phyloP scores from a whole-genome alignment of 2,329 filamentous ascomycete species.

The Thermoascus crustaceus region DNA sequence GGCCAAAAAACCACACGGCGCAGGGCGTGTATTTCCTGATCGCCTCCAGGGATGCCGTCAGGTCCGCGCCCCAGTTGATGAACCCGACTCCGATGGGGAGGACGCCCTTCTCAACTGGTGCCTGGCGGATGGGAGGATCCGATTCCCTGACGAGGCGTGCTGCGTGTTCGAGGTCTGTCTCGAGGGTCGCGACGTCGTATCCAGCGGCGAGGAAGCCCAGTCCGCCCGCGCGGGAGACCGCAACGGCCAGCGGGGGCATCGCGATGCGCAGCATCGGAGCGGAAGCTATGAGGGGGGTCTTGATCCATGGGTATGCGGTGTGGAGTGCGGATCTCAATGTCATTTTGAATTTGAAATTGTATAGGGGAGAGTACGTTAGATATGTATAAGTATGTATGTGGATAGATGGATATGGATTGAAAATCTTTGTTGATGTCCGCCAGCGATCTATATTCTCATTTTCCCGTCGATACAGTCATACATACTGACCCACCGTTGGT shows the following conservation, averaged over 20 bases:
- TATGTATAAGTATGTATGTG: background rate
- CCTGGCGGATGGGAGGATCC: constrained; percentile 4
- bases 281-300: constrained; percentile 49
- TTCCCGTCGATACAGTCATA: no score
- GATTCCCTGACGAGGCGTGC: constrained; percentile 14
- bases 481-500: no score
- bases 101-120: constrained; percentile 10
- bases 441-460: no score
- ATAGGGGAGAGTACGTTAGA: no score
- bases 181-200: constrained; percentile 32
- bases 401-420: no score
- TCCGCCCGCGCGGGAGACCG: constrained; percentile 50
- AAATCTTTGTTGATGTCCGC: no score
- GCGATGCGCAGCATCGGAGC: constrained; percentile 64
- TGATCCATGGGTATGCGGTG: constrained; percentile 50
- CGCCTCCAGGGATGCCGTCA: constrained; percentile 19
- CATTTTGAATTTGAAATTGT: no score
- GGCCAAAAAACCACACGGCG: constrained; percentile 36
- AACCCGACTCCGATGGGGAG: constrained; percentile 36
- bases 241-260: constrained; percentile 48
- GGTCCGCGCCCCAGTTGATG: constrained; percentile 29
- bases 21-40: constrained; percentile 26
- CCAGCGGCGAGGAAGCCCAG: constrained; percentile 53
- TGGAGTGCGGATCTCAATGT: background rate
- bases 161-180: constrained; percentile 22